phyloP scores from a whole-genome alignment of 257 asterid genomes.

The Nicotiana knightiana region DNA sequence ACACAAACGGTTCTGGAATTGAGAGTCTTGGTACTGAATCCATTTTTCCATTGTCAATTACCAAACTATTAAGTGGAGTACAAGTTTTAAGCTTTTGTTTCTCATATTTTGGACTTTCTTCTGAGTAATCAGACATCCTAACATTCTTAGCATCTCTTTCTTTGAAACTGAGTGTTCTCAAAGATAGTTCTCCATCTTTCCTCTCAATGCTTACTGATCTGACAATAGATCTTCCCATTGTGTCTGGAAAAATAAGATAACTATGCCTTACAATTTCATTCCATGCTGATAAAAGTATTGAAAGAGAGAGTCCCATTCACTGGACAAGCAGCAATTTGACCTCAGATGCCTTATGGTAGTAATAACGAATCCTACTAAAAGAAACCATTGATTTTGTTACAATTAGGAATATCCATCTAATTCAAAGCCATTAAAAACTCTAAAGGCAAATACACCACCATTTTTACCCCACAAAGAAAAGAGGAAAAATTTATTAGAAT shows the following conservation, averaged over 20 bases:
- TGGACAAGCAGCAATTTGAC: background rate
- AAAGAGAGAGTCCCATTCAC: conserved; percentile 39
- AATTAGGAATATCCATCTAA: background rate
- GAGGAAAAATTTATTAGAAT: background rate
- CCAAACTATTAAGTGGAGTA: conserved; percentile 21
- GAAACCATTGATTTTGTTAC: conserved; percentile 4
- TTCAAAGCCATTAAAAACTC: background rate
- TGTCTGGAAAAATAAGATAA: conserved; percentile 23
- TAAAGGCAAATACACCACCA: background rate
- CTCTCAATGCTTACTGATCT: conserved; percentile 48
- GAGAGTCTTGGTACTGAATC: background rate
- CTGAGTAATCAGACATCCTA: background rate
- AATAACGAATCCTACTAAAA: background rate
- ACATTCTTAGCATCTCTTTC: conserved; percentile 10
- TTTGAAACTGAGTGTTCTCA: conserved; percentile 31
- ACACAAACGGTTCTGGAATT: conserved; percentile 14
- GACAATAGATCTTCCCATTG: conserved; percentile 27
- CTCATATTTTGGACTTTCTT: conserved; percentile 12
- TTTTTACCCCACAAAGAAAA: background rate
- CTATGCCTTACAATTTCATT: conserved; percentile 21
- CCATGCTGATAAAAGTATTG: conserved; percentile 36
- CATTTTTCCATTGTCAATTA: conserved; percentile 16
- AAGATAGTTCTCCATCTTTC: conserved; percentile 27
- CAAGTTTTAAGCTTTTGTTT: conserved; percentile 19
- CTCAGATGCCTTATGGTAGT: background rate